These are phyloP conservation scores for Blastomyces silverae DNA, from an alignment of 2,329 filamentous ascomycete species.

Conservation along the genomic window DNA sequence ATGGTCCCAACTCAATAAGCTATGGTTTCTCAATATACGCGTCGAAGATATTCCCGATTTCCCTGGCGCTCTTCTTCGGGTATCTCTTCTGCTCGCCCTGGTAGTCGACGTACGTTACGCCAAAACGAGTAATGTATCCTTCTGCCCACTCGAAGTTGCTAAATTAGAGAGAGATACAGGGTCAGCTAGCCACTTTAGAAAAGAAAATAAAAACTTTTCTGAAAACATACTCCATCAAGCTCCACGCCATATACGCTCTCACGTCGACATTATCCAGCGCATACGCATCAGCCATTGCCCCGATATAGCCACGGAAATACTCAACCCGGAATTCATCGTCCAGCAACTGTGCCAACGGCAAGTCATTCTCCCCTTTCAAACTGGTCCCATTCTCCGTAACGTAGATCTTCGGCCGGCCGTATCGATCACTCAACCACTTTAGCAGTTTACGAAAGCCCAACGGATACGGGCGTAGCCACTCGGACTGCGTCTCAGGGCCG, in stretches of 20 bases:
- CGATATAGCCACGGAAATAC: constrained; percentile 73
- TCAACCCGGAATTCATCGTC: constrained; percentile 73
- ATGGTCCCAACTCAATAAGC: not conserved
- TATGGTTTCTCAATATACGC: constrained; percentile 59
- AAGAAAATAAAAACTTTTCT: constrained; percentile 5
- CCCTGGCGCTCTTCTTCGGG: constrained; percentile 75
- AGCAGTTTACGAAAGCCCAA: constrained; percentile 70
- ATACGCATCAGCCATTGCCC: constrained; percentile 66
- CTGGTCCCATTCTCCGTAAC: constrained; percentile 86
- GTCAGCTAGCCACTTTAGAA: constrained; percentile 1
- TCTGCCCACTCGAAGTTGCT: constrained; percentile 89
- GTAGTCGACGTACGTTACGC: constrained; percentile 79
- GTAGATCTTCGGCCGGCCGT: constrained; percentile 69
- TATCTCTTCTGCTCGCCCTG: constrained; percentile 67
- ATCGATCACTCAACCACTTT: constrained; percentile 69
- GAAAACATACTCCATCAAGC: constrained; percentile 63
- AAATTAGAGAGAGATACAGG: constrained; percentile 16
- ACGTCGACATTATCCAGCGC: constrained; percentile 70
- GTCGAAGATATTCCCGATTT: constrained; percentile 64
- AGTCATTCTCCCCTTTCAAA: constrained; percentile 73
- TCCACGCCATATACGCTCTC: constrained; percentile 77
- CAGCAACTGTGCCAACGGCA: constrained; percentile 62
- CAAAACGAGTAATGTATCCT: constrained; percentile 79
- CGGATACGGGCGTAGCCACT: constrained; percentile 72
- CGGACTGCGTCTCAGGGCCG: constrained; percentile 72